phyloP scores from a whole-genome alignment of 169 alveolate genomes.

The Plasmodium yoelii region DNA sequence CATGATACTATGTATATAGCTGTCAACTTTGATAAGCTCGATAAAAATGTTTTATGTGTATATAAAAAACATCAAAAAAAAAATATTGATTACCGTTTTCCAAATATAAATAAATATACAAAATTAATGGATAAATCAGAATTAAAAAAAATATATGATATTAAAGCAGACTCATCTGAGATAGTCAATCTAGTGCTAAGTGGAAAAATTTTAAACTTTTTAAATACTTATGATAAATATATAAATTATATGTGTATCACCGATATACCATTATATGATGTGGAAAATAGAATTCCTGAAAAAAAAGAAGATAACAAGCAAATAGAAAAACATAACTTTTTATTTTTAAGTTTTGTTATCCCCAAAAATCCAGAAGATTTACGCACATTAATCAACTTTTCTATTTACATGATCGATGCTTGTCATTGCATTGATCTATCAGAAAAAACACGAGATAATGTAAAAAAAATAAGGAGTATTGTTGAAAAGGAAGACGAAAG shows the following conservation, averaged over 20 bases:
- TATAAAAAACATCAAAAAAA: constrained; percentile 61
- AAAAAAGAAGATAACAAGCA: constrained; percentile 19
- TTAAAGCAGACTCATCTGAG: constrained; percentile 72
- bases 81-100: constrained; percentile 32
- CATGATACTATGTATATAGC: constrained; percentile 51
- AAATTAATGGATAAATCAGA: constrained; percentile 47
- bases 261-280: constrained; percentile 46
- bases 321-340: constrained; percentile 49
- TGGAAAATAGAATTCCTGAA: constrained; percentile 17
- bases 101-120: constrained; percentile 51
- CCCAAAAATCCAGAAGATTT: constrained; percentile 49
- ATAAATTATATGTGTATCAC: constrained; percentile 62
- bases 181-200: constrained; percentile 39
- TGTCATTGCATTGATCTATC: constrained; percentile 51
- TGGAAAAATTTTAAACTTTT: constrained; percentile 47
- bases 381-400: constrained; percentile 28
- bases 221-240: constrained; percentile 53
- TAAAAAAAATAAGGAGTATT: constrained; percentile 64
- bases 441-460: constrained; percentile 65
- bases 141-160: constrained; percentile 37
- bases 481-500: constrained; percentile 56
- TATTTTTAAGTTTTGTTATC: constrained; percentile 35
- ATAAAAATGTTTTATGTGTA: constrained; percentile 53
- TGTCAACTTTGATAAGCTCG: constrained; percentile 45
- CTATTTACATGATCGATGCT: constrained; percentile 75